These are phyloP conservation scores for Colletotrichum musicola DNA, from an alignment of 2,329 filamentous ascomycete genomes.

Conservation along the genomic window DNA sequence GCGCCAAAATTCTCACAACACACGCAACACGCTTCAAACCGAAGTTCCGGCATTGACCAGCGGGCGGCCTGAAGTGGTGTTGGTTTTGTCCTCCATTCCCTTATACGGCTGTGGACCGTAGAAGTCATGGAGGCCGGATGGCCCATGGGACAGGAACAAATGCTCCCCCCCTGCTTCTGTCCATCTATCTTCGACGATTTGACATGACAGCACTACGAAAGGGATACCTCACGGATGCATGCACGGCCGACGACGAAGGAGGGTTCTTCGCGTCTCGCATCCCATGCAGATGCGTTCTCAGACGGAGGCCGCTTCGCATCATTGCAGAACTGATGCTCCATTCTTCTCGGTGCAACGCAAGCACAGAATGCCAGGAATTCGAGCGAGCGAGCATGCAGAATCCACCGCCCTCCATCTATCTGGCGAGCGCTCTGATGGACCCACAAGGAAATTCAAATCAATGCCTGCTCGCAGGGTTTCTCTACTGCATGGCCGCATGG, in stretches of 20 bases:
- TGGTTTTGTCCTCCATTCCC: conserved; percentile 1
- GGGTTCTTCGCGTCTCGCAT: conserved; percentile 20
- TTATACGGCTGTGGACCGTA: conserved; percentile 11
- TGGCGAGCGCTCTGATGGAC: conserved; percentile 25
- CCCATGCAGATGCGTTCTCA: conserved; percentile 16
- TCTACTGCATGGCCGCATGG: conserved; percentile 20
- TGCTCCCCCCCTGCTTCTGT: conserved; percentile 22
- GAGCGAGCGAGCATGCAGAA: conserved; percentile 22
- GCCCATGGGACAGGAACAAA: conserved; percentile 2
- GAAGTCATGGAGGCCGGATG: conserved; percentile 10
- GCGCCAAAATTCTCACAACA: conserved; percentile 14
- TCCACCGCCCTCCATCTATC: conserved; percentile 30
- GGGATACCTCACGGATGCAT: conserved; percentile 3
- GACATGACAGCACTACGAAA: conserved; percentile 1
- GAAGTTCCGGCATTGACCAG: conserved; percentile 13
- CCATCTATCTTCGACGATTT: conserved; percentile 16
- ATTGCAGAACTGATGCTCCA: conserved; percentile 22
- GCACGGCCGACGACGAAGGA: conserved; percentile 7
- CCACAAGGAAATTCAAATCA: conserved; percentile 38
- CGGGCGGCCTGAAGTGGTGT: conserved; percentile 1
- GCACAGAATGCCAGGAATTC: conserved; percentile 21
- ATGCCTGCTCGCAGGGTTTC: conserved; percentile 36
- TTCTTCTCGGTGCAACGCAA: conserved; percentile 33
- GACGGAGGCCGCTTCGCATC: conserved; percentile 30
- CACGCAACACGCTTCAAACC: conserved; percentile 22